Base-by-base conservation (phyloP, 2,329 filamentous ascomycete genomes). In the Ceratocystis lukuohia region DNA sequence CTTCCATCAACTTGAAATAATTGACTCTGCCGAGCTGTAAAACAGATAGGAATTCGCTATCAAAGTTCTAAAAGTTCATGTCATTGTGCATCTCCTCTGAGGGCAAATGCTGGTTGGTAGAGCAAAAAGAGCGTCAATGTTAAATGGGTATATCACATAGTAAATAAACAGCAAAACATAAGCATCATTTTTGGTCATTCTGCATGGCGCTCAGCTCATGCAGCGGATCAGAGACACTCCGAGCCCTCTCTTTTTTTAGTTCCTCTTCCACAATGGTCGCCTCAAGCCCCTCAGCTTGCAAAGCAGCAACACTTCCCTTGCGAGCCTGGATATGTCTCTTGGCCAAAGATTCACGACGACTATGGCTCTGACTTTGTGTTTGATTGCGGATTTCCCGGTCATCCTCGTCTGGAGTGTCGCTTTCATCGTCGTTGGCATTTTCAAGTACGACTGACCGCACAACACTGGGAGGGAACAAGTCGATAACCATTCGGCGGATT, bases 381-480 rank as follows among this genome's bases (percentile, higher is more conserved):
- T 57, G 62, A 15, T 41, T 48, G 28, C 65, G 64, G 8, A 62
- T 62, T 28, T 73, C 72, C 22, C 71, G 71, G 45, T 78, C 77
- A 10, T 78, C 75, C 33, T 74, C 74, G 10, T 73, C 75, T 12
- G 68, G 71, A 28, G 75, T 75, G 45, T 73, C 75, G 44, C 73
- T 75, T 64, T 90, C 88, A 64, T 88, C 86, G 22, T 89, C 88
- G 8, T 77, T 76, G 17, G 56, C 46, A 37, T 62, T 66, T 22
- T 88, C 88, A 67, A 96, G 86, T 12, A 99, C 88, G 68, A 96
- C 89, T 70, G 85, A 84, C 69, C 91, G 82, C 76, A 97, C 81
- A 56, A 97, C 89, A 68, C 84, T 87, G 76, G 93, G 94, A 72
- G 97, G 93, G 72, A 99, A 99, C 25, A 99, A 77, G 73, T 97